Conservation (phyloP, 352 stramenopile genomes). For the Globisporangium orthogonon region DNA sequence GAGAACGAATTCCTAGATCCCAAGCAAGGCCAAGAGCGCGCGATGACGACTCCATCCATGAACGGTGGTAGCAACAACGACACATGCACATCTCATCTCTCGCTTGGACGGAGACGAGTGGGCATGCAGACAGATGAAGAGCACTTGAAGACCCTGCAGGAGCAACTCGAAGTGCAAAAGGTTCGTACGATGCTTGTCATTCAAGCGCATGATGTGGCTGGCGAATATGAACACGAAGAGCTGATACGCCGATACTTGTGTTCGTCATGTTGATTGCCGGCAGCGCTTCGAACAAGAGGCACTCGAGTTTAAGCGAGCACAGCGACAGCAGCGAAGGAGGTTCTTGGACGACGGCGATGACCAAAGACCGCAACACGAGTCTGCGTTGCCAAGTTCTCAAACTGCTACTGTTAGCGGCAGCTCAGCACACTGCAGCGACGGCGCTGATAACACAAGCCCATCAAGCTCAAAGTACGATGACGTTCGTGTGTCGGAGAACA, state of each 20-base stretch:
- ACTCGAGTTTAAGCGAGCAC: constrained; percentile 7
- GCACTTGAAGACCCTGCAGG: constrained; percentile 28
- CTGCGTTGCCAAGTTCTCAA: too few species aligned
- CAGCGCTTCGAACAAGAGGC: constrained; percentile 15
- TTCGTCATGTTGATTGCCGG: too few species aligned
- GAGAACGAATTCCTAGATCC: neutral
- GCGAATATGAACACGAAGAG: neutral
- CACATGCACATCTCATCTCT: neutral
- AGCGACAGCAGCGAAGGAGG: constrained; percentile 2
- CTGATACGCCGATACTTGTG: too few species aligned
- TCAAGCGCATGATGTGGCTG: neutral
- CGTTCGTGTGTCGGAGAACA: neutral
- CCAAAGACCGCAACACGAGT: neutral
- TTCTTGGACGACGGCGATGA: neutral
- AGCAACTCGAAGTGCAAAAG: constrained; percentile 50
- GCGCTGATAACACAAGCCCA: too few species aligned
- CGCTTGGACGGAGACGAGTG: constrained; percentile 5
- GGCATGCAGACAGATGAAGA: constrained; percentile 25
- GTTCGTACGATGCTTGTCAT: constrained; percentile 9
- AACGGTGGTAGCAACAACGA: neutral
- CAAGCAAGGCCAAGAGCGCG: constrained; percentile 5
- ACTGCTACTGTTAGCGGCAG: too few species aligned
- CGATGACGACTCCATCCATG: constrained; percentile 6
- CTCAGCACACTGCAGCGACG: neutral
- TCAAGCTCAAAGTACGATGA: neutral